Conservation (phyloP, 106 monocot genomes). For the Chionographis japonica region DNA sequence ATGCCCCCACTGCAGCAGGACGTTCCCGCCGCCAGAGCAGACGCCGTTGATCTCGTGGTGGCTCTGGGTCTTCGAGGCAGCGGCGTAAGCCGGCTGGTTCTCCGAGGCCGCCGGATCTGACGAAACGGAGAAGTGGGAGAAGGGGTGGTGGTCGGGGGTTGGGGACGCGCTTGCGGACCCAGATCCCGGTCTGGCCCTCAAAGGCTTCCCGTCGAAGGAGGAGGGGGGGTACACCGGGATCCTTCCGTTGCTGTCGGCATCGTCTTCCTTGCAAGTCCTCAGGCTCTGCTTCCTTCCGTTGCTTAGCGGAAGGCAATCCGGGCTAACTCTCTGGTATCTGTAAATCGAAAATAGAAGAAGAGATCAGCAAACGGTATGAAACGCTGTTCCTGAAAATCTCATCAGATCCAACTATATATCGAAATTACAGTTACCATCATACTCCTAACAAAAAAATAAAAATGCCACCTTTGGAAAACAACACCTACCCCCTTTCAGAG, state of each 20-base stretch:
- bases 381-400: no score
- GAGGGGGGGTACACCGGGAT: neutral
- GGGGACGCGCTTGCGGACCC: slow-evolving; percentile 3
- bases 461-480: no score
- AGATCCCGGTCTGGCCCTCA: neutral
- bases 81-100: neutral
- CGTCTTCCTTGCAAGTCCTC: slow-evolving; percentile 9
- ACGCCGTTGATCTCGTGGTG: neutral
- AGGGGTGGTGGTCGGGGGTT: slow-evolving; percentile 1
- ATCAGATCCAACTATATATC: no score
- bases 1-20: slow-evolving; percentile 70
- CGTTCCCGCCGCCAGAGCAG: slow-evolving; percentile 8
- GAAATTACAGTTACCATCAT: no score
- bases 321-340: slow-evolving; percentile 43
- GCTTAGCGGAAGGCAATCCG: slow-evolving; percentile 22
- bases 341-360: neutral
- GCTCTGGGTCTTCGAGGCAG: neutral
- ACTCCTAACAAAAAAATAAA: no score
- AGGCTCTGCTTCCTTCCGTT: slow-evolving; percentile 10
- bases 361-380: neutral
- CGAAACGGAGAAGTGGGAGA: slow-evolving; percentile 4
- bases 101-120: neutral
- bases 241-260: neutral
- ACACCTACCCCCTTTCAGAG: no score
- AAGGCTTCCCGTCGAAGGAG: neutral